Evolutionary conservation across 371 early-diverging fungal genomes (phyloP), one percentile per base, ranked within the genome.

Genomic region (Blyttiomyces sp.): DNA sequence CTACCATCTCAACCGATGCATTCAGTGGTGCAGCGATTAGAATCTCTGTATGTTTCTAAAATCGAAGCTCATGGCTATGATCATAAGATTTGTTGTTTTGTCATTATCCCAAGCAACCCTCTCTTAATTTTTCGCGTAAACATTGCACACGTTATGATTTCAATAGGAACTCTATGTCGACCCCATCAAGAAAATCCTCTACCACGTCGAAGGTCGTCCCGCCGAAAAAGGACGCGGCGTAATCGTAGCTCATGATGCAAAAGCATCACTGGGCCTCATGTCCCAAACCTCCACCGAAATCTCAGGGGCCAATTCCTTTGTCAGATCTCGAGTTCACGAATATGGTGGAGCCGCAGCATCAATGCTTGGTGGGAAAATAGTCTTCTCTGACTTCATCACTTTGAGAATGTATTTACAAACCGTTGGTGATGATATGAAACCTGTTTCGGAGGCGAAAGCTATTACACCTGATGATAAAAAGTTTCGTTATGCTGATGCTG

Each of bases 261-360:
- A 11, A 44, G n/a, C 57, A 46, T 13, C 44, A 17, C 19, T 13
- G 9, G 24, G 31, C 28, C 48, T 26, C 16, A n/a, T n/a, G n/a
- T n/a, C n/a, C n/a, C n/a, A n/a, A n/a, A n/a, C n/a, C n/a, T n/a
- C n/a, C n/a, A 31, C 17, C 31, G 13, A 4, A 13, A 17, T 44
- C 49, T 19, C n/a, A 31, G 23, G 5, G 33, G 35, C 30, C 24
- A 42, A 13, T 26, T 33, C 31, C 49, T 49, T 24, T 28, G 9
- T 21, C 11, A 69, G 78, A 48, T 76, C 84, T 0, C 80, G 82
- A 11, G 90, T 88, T 5, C 88, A 90, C 59, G 90, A 88, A 66
- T 90, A 90, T 58, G 90, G 90, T 11, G 86, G 88, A 30, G 84
- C 84, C 9, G 71, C 78, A 4, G 86, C 86, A 49, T 71, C 79